A percentile compares a stretch with the other conserved stretches of the same genome.
Evolutionary conservation across 2,329 filamentous ascomycete species (phyloP).

Genomic region (Rhexocercosporidium sp.): DNA sequence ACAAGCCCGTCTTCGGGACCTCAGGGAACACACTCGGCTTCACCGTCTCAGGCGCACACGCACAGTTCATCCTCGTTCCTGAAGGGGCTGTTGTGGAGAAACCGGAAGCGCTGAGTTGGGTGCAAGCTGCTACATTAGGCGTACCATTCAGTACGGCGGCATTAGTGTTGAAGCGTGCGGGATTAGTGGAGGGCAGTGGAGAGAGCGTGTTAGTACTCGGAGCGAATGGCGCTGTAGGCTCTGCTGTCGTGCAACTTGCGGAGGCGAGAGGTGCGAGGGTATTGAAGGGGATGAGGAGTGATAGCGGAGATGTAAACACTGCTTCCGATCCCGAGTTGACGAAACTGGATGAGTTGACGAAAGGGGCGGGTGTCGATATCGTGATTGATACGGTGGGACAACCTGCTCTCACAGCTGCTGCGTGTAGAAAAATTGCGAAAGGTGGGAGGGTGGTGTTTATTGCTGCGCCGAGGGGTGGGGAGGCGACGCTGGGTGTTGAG

Average conservation of each 20-base stretch:
- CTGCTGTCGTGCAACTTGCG: slow-evolving; percentile 34
- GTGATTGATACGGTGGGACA: slow-evolving; percentile 38
- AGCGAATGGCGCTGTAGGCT: slow-evolving; percentile 36
- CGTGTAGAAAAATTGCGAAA: slow-evolving; percentile 27
- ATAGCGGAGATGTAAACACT: slow-evolving; percentile 35
- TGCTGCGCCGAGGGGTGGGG: slow-evolving; percentile 31
- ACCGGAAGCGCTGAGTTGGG: slow-evolving; percentile 28
- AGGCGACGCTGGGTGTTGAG: slow-evolving; percentile 30
- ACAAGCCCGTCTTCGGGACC: slow-evolving; percentile 36
- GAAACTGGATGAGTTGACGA: slow-evolving; percentile 28
- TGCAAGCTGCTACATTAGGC: slow-evolving; percentile 33
- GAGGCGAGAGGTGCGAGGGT: slow-evolving; percentile 29
- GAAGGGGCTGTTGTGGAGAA: slow-evolving; percentile 31
- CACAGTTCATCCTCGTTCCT: slow-evolving; percentile 33
- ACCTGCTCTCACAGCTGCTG: slow-evolving; percentile 30
- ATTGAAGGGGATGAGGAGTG: slow-evolving; percentile 26
- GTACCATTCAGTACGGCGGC: slow-evolving; percentile 37
- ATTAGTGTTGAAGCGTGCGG: slow-evolving; percentile 24
- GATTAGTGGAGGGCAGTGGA: slow-evolving; percentile 12
- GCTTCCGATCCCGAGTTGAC: slow-evolving; percentile 30
- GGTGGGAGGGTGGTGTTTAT: slow-evolving; percentile 36
- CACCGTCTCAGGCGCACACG: slow-evolving; percentile 34
- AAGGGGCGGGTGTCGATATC: slow-evolving; percentile 32
- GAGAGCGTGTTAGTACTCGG: slow-evolving; percentile 35
- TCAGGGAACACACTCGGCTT: slow-evolving; percentile 34